These are phyloP conservation scores for Parmelia sp. DNA, from an alignment of 495 filamentous ascomycete species.

Conservation along the genomic window DNA sequence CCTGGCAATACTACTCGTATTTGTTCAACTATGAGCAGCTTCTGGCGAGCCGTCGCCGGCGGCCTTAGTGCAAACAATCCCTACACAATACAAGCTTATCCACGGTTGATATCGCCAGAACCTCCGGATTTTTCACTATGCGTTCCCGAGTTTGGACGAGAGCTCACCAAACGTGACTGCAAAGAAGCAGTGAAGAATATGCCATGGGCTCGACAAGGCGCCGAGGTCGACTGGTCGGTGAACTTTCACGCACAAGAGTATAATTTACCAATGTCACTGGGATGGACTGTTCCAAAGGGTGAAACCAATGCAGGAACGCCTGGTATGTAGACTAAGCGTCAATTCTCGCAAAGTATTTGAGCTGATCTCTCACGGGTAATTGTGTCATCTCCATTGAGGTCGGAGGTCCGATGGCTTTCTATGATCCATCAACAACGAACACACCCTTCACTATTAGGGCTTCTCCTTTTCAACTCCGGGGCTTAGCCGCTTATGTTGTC, in stretches of 20 bases:
- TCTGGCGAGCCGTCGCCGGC: neutral
- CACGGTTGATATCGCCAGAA: neutral
- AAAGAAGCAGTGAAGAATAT: constrained; percentile 11
- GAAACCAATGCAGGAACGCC: neutral
- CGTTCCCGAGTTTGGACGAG: neutral
- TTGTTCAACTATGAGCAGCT: neutral
- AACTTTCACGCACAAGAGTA: neutral
- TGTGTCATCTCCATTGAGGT: constrained; percentile 4
- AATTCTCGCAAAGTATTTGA: neutral
- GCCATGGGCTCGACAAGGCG: neutral
- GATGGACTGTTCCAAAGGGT: neutral
- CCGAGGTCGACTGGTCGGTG: constrained; percentile 5
- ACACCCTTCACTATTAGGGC: constrained; percentile 1
- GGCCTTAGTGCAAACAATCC: neutral
- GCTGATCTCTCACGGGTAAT: neutral
- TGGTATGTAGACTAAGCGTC: neutral
- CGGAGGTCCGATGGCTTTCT: neutral
- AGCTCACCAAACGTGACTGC: neutral
- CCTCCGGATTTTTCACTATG: neutral
- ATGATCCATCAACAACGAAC: neutral
- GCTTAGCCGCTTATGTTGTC: constrained; percentile 6
- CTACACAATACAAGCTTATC: constrained; percentile 3
- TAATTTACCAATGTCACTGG: constrained; percentile 3
- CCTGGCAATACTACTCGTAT: neutral
- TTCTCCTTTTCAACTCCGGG: constrained; percentile 10